Evolutionary conservation across 192 early-diverging fungal species (phyloP), one percentile per base, ranked within the genome.

Genomic region (Kickxella alabastrina): DNA sequence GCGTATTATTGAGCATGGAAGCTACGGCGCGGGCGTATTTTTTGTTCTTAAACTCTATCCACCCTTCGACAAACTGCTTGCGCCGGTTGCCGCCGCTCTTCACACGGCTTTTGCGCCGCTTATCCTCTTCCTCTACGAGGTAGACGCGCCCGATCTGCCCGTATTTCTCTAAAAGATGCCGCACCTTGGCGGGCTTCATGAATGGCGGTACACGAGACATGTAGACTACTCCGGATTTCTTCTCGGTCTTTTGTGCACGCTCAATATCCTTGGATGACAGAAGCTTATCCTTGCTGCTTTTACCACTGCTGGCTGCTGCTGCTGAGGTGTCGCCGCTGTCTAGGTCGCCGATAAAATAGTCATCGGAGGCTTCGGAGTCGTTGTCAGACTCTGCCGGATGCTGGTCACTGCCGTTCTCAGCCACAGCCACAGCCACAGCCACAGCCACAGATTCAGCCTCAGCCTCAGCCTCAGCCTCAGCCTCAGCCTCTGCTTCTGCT

Each of bases 1-100:
- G 79, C 25, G 81, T 82, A 51, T 85, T 83, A 68, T 98, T 98
- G 36, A 98, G 70, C 51, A 80, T 71, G 3, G 59, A 60, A 4
- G 93, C 93, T 0, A 87, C 79, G 3, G 68, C 62, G 52, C 92
- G 86, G 23, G 92, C 96, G n/a, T 85, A 80, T 43, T 82, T 86
- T 71, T 98, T 98, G 73, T 95, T 92, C 43, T 75, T 62, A 68
- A 98, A 97, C 72, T 98, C 96, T 21, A 98, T 86, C 96, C 96
- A 98, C 6, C 94, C 96, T 65, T 98, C 94, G 1, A 82, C 85
- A 63, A 82, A 98, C 57, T 95, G 94, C 23, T 84, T 77, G 12
- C 86, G 82, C 45, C 79, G 85, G 77, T 95, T 95, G 19, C 87
- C 83, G 21, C 81, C 82, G 59, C 92, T 90, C 69, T 97, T 96